These are phyloP conservation scores for Talaromyces sp. DNA, from an alignment of 2,329 filamentous ascomycete species.

Conservation along the genomic window DNA sequence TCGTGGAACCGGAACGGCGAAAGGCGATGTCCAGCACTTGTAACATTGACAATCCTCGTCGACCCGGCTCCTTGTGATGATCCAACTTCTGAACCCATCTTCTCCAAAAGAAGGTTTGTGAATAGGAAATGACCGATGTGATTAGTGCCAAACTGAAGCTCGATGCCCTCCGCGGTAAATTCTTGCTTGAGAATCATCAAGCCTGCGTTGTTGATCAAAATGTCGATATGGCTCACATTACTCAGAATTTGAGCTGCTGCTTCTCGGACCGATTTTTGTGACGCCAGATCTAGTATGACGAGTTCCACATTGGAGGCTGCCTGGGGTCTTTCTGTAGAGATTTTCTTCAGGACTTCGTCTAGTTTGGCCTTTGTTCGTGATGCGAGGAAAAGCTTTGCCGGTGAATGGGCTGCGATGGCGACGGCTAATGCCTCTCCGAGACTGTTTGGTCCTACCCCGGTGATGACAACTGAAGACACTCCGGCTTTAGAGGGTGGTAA, in stretches of 20 bases:
- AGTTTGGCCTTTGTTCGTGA: slow-evolving; percentile 36
- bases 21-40: slow-evolving; percentile 25
- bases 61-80: neutral
- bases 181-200: slow-evolving; percentile 28
- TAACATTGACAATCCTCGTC: slow-evolving; percentile 25
- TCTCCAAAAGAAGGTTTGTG: neutral
- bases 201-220: slow-evolving; percentile 35
- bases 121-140: slow-evolving; percentile 35
- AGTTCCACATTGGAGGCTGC: slow-evolving; percentile 17
- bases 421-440: slow-evolving; percentile 33
- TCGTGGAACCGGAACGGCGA: slow-evolving; percentile 30
- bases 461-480: slow-evolving; percentile 34
- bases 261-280: slow-evolving; percentile 5
- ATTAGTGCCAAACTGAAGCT: slow-evolving; percentile 34
- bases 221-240: slow-evolving; percentile 23
- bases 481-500: slow-evolving; percentile 13
- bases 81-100: slow-evolving; percentile 17
- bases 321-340: slow-evolving; percentile 16
- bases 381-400: slow-evolving; percentile 35
- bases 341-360: slow-evolving; percentile 26
- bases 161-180: slow-evolving; percentile 30
- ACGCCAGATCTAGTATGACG: slow-evolving; percentile 8
- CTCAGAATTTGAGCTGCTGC: neutral
- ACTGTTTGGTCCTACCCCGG: slow-evolving; percentile 35
- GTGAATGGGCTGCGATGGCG: slow-evolving; percentile 31